Evolutionary conservation across 2,329 filamentous ascomycete genomes (phyloP).

Genomic region (Microdochium bolleyi): DNA sequence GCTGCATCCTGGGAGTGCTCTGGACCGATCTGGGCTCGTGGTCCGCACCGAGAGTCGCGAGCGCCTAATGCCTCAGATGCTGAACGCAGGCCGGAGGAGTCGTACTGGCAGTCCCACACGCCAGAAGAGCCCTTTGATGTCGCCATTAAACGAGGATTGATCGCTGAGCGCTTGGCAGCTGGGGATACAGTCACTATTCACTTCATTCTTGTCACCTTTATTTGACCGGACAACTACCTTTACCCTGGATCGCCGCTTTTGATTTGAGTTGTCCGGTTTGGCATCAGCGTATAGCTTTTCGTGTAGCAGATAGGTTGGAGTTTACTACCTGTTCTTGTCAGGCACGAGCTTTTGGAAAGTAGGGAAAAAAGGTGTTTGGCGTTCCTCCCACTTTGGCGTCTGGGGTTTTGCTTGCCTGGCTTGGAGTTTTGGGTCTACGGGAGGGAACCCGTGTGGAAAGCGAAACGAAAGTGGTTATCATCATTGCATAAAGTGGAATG

Average conservation of each 20-base stretch:
- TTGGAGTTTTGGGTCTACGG: too few species aligned
- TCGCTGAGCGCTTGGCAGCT: not conserved
- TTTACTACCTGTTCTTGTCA: not conserved
- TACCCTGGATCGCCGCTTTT: not conserved
- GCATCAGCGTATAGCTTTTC: not conserved
- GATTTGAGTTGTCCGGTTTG: not conserved
- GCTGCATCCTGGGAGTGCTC: conserved; percentile 27
- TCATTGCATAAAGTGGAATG: too few species aligned
- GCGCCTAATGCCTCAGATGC: conserved; percentile 53
- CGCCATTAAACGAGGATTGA: conserved; percentile 36
- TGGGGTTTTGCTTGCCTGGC: too few species aligned
- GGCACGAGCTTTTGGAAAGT: too few species aligned
- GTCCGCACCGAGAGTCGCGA: conserved; percentile 83
- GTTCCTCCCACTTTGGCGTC: too few species aligned
- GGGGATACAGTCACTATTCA: not conserved
- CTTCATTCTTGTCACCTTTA: not conserved
- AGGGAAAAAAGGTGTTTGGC: too few species aligned
- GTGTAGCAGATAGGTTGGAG: not conserved
- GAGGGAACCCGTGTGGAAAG: too few species aligned
- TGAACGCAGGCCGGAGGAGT: conserved; percentile 49
- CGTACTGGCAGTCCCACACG: conserved; percentile 49
- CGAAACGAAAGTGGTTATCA: too few species aligned
- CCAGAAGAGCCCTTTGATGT: conserved; percentile 49
- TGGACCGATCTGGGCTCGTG: conserved; percentile 65
- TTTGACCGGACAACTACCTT: not conserved